Conservation (phyloP, 139 green algal species). For the Pleodorina starrii region DNA sequence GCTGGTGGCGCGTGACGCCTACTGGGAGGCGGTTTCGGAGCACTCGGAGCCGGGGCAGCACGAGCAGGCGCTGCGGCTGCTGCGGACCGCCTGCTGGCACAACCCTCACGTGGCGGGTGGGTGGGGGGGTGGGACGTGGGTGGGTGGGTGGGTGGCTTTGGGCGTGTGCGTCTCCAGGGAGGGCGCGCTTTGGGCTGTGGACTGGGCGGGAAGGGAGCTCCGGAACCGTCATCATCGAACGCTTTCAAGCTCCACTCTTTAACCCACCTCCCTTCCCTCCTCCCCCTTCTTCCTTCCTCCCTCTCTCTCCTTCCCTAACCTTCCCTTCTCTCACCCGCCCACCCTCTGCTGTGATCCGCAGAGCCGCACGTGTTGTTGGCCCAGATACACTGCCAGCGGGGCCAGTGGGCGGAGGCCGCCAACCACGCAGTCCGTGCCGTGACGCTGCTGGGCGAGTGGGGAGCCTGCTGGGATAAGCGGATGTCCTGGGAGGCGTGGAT, state of each 20-base stretch:
- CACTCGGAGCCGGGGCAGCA: conserved; percentile 27
- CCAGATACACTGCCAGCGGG: conserved; percentile 34
- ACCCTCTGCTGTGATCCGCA: neutral
- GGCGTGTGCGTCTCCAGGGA: no score
- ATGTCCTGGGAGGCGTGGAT: conserved; percentile 51
- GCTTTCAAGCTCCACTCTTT: no score
- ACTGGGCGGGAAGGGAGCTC: no score
- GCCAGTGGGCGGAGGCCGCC: neutral
- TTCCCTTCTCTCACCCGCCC: neutral
- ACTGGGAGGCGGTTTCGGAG: conserved; percentile 41
- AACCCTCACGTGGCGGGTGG: conserved; percentile 43
- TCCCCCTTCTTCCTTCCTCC: neutral
- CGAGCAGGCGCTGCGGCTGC: conserved; percentile 5
- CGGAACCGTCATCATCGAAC: no score
- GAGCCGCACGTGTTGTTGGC: conserved; percentile 55
- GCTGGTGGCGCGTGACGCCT: conserved; percentile 43
- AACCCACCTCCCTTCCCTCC: neutral
- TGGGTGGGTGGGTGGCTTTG: no score
- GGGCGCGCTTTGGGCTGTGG: no score
- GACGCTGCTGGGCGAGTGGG: conserved; percentile 22
- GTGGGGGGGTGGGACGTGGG: neutral
- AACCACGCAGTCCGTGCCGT: neutral
- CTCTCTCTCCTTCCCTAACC: neutral
- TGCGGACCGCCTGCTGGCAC: neutral
- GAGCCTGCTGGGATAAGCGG: conserved; percentile 51